Conservation (phyloP, 2,329 filamentous ascomycete genomes). For the Ilyonectria mors-panacis region DNA sequence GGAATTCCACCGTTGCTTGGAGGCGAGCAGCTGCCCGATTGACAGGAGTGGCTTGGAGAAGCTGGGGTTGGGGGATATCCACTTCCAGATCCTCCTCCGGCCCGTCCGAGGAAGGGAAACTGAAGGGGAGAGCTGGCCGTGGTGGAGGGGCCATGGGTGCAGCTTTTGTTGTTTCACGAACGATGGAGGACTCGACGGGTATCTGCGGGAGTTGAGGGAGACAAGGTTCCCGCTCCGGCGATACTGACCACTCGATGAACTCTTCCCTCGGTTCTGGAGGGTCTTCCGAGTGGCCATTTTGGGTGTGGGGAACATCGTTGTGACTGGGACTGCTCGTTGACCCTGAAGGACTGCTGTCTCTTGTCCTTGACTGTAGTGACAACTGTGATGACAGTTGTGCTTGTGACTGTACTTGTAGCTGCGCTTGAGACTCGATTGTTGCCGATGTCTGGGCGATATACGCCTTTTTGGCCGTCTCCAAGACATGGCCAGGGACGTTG, state of each 20-base stretch:
- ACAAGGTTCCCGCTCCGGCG: slow-evolving; percentile 25
- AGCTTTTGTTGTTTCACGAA: slow-evolving; percentile 46
- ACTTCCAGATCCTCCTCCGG: slow-evolving; percentile 57
- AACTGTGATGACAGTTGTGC: slow-evolving; percentile 16
- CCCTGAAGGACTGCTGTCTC: not conserved
- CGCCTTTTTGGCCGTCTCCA: slow-evolving; percentile 50
- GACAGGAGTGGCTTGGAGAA: slow-evolving; percentile 36
- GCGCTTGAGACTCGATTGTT: not conserved
- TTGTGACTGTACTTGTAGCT: not conserved
- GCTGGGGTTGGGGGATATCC: slow-evolving; percentile 50
- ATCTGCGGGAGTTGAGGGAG: slow-evolving; percentile 2
- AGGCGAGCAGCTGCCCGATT: slow-evolving; percentile 44
- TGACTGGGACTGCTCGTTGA: slow-evolving; percentile 1
- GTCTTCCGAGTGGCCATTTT: slow-evolving; percentile 2
- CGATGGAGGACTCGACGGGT: slow-evolving; percentile 39
- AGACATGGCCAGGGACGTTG: slow-evolving; percentile 55
- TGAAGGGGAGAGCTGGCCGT: slow-evolving; percentile 24
- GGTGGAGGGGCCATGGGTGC: slow-evolving; percentile 30
- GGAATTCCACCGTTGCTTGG: slow-evolving; percentile 34
- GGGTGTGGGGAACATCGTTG: not conserved
- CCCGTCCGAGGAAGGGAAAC: slow-evolving; percentile 38
- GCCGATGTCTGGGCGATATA: slow-evolving; percentile 33
- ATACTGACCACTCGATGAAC: slow-evolving; percentile 21
- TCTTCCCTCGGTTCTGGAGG: slow-evolving; percentile 16
- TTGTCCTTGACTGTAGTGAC: slow-evolving; percentile 28